phyloP scores from a whole-genome alignment of 345 rosid genomes.

The Chamaenerion angustifolium region DNA sequence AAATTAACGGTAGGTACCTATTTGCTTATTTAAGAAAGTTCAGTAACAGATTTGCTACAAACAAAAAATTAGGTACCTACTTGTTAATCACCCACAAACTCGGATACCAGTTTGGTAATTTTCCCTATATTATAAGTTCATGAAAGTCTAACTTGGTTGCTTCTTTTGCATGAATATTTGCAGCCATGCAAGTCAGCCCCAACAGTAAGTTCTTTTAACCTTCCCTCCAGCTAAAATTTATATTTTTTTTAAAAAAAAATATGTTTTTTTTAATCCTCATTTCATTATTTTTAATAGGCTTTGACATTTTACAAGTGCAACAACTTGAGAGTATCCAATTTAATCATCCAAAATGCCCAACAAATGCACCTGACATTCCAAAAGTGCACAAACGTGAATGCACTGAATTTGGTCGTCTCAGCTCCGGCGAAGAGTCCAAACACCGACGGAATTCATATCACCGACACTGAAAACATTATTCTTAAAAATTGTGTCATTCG shows the following conservation, averaged over 20 bases:
- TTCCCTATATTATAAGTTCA: no score
- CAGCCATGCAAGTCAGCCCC: conserved; percentile 84
- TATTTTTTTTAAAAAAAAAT: no score
- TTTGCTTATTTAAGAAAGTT: no score
- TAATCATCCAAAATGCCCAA: conserved; percentile 36
- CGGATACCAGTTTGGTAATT: no score
- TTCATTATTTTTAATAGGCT: neutral
- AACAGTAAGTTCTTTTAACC: conserved; percentile 36
- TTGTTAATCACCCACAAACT: no score
- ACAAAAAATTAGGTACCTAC: no score
- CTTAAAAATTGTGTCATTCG: conserved; percentile 39
- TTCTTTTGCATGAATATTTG: conserved; percentile 1
- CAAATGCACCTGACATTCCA: conserved; percentile 64
- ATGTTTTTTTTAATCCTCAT: neutral
- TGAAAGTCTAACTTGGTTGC: neutral
- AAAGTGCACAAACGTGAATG: conserved; percentile 39
- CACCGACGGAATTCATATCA: conserved; percentile 83
- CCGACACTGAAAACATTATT: conserved; percentile 41
- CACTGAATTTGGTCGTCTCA: conserved; percentile 30
- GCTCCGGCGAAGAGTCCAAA: conserved; percentile 83
- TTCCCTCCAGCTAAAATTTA: neutral
- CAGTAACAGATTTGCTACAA: no score
- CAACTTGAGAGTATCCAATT: neutral
- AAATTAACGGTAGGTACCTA: no score
- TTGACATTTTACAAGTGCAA: neutral